A percentile compares a stretch with the other conserved stretches of the same genome.
Conservation (phyloP, 768 basidiomycete genomes). For the Mycena latifolia region DNA sequence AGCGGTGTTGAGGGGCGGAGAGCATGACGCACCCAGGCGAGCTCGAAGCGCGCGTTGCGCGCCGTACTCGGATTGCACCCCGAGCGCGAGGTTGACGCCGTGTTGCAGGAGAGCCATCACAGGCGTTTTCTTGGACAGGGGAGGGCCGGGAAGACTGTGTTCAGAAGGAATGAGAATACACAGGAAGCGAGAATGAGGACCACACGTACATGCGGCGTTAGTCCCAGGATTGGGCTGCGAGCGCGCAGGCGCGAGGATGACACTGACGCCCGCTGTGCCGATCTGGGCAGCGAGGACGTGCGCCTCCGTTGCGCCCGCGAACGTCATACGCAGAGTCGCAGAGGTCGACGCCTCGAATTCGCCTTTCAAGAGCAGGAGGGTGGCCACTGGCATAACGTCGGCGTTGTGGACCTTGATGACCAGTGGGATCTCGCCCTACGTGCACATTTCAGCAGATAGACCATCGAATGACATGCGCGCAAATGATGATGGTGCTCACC, state of each 20-base stretch:
- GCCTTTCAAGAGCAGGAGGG: conserved; percentile 70
- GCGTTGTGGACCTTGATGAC: conserved; percentile 78
- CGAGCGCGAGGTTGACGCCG: conserved; percentile 75
- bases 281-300: conserved; percentile 76
- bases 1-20: too few relatives aligned
- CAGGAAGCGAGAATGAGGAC: too few relatives aligned
- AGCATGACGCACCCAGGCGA: too few relatives aligned
- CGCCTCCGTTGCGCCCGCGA: conserved; percentile 72
- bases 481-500: conserved; percentile 43
- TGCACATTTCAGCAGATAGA: conserved; percentile 21
- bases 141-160: conserved; percentile 76
- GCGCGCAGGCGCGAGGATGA: too few relatives aligned
- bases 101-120: conserved; percentile 66
- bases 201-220: conserved; percentile 66
- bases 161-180: too few relatives aligned
- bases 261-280: conserved; percentile 74
- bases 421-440: conserved; percentile 70
- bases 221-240: conserved; percentile 76
- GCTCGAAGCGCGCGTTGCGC: conserved; percentile 80
- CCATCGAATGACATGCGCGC: too few relatives aligned
- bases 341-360: too few relatives aligned
- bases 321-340: conserved; percentile 55
- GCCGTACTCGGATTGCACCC: conserved; percentile 68
- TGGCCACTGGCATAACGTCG: conserved; percentile 83
- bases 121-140: conserved; percentile 69